Evolutionary conservation across 208 protist genomes (phyloP).

Genomic region (Trypanosoma boissoni): DNA sequence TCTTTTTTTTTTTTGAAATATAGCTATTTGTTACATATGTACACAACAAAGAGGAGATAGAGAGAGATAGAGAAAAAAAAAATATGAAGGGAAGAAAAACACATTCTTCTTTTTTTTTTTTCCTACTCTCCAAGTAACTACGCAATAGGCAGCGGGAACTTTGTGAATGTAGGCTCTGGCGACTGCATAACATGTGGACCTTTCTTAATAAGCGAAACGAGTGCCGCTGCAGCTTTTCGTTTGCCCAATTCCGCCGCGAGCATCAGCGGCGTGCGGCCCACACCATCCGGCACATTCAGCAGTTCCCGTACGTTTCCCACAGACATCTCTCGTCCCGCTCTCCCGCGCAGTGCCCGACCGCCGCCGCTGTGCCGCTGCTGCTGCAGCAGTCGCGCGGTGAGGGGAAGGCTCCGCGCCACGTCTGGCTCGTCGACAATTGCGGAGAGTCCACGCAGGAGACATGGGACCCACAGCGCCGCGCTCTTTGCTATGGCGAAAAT

Average conservation of each 20-base stretch:
- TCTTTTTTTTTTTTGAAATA: background rate
- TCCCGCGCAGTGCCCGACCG: background rate
- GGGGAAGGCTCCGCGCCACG: constrained; percentile 16
- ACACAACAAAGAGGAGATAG: too few relatives aligned
- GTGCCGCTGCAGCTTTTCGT: constrained; percentile 3
- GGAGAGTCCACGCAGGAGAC: constrained; percentile 8
- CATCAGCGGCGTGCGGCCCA: constrained; percentile 29
- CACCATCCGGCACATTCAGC: constrained; percentile 20
- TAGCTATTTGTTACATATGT: background rate
- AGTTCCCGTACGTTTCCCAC: constrained; percentile 15
- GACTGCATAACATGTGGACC: background rate
- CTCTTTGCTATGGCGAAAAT: constrained; percentile 9
- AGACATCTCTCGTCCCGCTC: background rate
- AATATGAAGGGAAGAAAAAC: too few relatives aligned
- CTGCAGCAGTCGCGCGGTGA: constrained; percentile 11
- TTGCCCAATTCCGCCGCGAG: constrained; percentile 29
- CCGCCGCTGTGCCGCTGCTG: background rate
- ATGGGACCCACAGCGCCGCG: constrained; percentile 10
- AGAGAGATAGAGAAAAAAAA: too few relatives aligned
- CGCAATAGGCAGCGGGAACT: too few relatives aligned
- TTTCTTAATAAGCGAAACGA: constrained; percentile 8
- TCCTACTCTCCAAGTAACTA: constrained; percentile 3
- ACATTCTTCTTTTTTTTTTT: constrained; percentile 8
- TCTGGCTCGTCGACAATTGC: constrained; percentile 4
- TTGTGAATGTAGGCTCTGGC: too few relatives aligned